Evolutionary conservation across 305 asterid genomes (phyloP).

Genomic region (Fraxinus dipetala): DNA sequence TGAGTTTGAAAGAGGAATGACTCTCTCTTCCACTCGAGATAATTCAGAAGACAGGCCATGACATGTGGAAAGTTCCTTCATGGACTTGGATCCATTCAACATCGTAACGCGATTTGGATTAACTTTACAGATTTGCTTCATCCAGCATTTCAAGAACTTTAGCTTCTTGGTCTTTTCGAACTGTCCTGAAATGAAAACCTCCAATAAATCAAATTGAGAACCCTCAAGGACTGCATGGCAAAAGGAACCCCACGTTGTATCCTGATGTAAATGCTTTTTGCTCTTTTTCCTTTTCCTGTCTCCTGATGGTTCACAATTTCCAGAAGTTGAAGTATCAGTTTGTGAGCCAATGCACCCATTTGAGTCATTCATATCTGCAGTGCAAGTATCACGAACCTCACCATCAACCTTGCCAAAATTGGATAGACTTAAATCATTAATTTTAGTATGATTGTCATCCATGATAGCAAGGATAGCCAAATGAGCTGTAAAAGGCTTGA

Average conservation of each 20-base stretch:
- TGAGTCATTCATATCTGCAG: conserved; percentile 34
- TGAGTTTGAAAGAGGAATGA: conserved; percentile 30
- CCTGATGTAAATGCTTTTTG: conserved; percentile 38
- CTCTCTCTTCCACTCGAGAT: conserved; percentile 45
- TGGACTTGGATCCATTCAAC: conserved; percentile 33
- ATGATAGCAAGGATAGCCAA: conserved; percentile 52
- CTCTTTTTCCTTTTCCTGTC: conserved; percentile 51
- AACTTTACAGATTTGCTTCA: conserved; percentile 56
- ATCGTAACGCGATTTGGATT: conserved; percentile 27
- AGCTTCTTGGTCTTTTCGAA: conserved; percentile 60
- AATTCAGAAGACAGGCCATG: conserved; percentile 37
- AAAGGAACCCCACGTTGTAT: conserved; percentile 75
- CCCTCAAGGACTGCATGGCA: conserved; percentile 58
- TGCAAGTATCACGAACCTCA: conserved; percentile 21
- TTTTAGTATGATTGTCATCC: conserved; percentile 29
- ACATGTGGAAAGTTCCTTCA: conserved; percentile 33
- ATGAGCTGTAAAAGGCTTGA: conserved; percentile 73
- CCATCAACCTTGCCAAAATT: conserved; percentile 15
- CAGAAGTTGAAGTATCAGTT: conserved; percentile 57
- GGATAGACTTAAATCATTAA: conserved; percentile 24
- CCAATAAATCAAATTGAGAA: conserved; percentile 63
- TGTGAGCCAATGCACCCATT: conserved; percentile 49
- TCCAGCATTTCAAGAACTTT: conserved; percentile 88
- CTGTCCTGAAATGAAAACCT: conserved; percentile 46
- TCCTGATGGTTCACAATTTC: conserved; percentile 35